Evolutionary conservation across 805 yeast species (phyloP), one percentile per base, ranked within the genome.

Genomic region (Lachancea sp.): DNA sequence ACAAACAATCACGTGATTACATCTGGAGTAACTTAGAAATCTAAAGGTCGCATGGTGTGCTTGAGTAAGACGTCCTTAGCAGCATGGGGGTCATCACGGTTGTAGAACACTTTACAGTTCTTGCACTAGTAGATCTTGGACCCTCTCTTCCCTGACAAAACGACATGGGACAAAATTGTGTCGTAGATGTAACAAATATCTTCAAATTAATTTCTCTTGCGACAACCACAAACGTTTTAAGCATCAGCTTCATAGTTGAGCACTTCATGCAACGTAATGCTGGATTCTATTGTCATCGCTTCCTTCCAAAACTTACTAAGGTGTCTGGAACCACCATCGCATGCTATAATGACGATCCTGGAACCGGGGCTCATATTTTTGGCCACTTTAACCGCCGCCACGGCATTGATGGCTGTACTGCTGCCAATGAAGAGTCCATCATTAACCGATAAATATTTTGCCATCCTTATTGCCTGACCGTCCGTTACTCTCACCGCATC

Each of bases 401-500:
- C 96, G 30, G 96, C 89, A 57, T 88, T 88, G 19, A 92, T 80
- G 0, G 96, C 95, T n/a, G 94, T 81, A 32, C 95, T 84, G 20
- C 94, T 80, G 2, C 98, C 98, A 55, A 89, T 74, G 60, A 92
- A 92, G 13, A 87, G 63, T 0, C 97, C 98, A 56, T 90, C 98
- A 43, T 84, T 70, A 3, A 79, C 76, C 46, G 87, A 83, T 21
- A 90, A 59, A 52, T 61, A 83, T 56, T 81, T 79, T 5, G 97
- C 97, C 97, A 92, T 92, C 50, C 71, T 75, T 17, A 87, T 51
- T 1, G 97, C 94, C 59, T 89, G 83, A 1, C 65, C 72, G 54
- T 90, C 98, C 2, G 77, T 62, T 1, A 90, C 95, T 43, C 88
- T 68, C 15, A 85, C 69, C 0, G 96, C 80, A 46, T 80, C 89